Evolutionary conservation across 2,329 filamentous ascomycete species (phyloP).

Genomic region (Fusarium lateritium): DNA sequence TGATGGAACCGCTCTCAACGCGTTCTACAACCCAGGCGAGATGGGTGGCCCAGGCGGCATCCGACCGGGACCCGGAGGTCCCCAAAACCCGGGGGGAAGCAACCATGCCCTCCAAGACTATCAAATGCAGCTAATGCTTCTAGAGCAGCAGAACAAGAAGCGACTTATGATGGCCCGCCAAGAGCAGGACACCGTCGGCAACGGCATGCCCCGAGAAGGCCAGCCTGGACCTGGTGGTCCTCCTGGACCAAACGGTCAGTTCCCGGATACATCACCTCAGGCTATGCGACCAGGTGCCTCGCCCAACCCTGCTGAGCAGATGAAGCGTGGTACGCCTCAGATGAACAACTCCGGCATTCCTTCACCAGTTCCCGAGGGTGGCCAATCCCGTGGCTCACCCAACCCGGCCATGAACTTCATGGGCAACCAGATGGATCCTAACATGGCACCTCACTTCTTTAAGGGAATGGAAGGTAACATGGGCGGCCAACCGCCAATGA

Average conservation of each 20-base stretch:
- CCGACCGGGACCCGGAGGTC: constrained; percentile 66
- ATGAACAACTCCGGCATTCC: constrained; percentile 78
- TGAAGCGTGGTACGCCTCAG: constrained; percentile 83
- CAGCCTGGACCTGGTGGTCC: constrained; percentile 69
- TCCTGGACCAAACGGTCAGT: constrained; percentile 72
- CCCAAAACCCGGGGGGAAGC: constrained; percentile 66
- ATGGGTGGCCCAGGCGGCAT: constrained; percentile 72
- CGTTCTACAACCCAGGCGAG: constrained; percentile 75
- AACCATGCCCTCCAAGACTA: constrained; percentile 90
- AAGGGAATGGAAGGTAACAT: constrained; percentile 68
- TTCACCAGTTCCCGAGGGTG: constrained; percentile 79
- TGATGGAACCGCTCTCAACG: constrained; percentile 70
- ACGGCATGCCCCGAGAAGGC: constrained; percentile 63
- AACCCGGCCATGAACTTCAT: constrained; percentile 75
- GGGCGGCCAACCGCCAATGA: constrained; percentile 65
- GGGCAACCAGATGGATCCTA: constrained; percentile 73
- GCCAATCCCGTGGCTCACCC: constrained; percentile 76
- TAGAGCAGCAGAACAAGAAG: constrained; percentile 92
- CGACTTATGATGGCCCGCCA: constrained; percentile 86
- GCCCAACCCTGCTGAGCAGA: constrained; percentile 83
- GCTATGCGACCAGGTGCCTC: constrained; percentile 79
- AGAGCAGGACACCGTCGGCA: constrained; percentile 76
- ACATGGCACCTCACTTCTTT: constrained; percentile 72
- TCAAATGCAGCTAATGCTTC: constrained; percentile 89
- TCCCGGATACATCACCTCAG: constrained; percentile 79